These are phyloP conservation scores for Nemania bipapillata DNA, from an alignment of 2,329 filamentous ascomycete genomes.

Conservation along the genomic window DNA sequence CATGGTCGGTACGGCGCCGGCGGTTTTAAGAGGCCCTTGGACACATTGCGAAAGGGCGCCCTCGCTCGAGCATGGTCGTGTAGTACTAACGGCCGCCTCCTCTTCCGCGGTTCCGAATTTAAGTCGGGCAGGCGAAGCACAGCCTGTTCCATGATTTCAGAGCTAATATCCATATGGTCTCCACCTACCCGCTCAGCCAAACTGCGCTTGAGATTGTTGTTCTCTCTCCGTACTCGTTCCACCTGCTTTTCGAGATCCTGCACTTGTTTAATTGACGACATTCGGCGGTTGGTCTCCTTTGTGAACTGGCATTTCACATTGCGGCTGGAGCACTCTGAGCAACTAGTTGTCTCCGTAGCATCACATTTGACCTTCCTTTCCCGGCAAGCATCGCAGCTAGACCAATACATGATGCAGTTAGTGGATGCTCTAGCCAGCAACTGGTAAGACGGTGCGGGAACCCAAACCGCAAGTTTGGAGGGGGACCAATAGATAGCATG, in stretches of 20 bases:
- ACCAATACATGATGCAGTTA: conserved; percentile 31
- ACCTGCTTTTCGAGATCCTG: conserved; percentile 96
- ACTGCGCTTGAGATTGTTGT: conserved; percentile 75
- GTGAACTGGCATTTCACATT: conserved; percentile 99
- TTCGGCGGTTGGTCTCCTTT: conserved; percentile 96
- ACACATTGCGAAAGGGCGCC: conserved; percentile 76
- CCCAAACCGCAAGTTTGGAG: neutral
- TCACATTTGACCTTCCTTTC: conserved; percentile 90
- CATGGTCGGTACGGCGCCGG: conserved; percentile 74
- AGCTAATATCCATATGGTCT: conserved; percentile 62
- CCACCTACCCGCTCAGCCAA: conserved; percentile 61
- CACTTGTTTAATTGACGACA: conserved; percentile 99
- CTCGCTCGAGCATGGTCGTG: conserved; percentile 78
- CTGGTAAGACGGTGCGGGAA: conserved; percentile 4
- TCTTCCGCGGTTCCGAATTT: conserved; percentile 72
- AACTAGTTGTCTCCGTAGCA: conserved; percentile 94
- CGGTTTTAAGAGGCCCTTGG: conserved; percentile 81
- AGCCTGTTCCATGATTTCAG: conserved; percentile 60
- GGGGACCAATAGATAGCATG: neutral
- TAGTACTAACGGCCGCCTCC: conserved; percentile 68
- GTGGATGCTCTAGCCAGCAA: conserved; percentile 26
- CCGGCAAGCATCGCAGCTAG: conserved; percentile 89
- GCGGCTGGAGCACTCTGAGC: conserved; percentile 95
- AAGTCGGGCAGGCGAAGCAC: conserved; percentile 71
- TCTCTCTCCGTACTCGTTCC: conserved; percentile 80